Percentiles rank a stretch among this genome's conserved stretches.
These are phyloP conservation scores for Moelleriella libera DNA, from an alignment of 2,329 filamentous ascomycete genomes.

Conservation along the genomic window DNA sequence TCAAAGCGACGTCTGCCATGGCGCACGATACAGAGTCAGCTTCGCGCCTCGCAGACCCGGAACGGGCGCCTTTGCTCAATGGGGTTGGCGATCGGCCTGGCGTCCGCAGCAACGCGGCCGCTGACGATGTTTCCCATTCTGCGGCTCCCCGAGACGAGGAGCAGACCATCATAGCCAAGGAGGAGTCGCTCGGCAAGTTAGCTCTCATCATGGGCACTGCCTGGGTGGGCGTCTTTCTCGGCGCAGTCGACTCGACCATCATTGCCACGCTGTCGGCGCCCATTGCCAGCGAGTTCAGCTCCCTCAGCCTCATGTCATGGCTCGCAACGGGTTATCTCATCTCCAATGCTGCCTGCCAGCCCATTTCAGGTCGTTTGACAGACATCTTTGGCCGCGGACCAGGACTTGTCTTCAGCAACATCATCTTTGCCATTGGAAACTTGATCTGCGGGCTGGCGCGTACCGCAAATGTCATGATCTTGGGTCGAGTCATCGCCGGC, in stretches of 20 bases:
- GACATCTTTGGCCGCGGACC: constrained; percentile 76
- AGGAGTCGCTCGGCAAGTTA: constrained; percentile 33
- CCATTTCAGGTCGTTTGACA: constrained; percentile 70
- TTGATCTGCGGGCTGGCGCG: constrained; percentile 66
- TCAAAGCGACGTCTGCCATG: too few species aligned
- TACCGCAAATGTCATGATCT: constrained; percentile 53
- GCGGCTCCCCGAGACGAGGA: constrained; percentile 21
- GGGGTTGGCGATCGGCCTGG: background rate
- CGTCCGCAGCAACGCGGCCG: background rate
- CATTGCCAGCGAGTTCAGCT: constrained; percentile 72
- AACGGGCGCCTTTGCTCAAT: constrained; percentile 4
- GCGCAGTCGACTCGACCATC: constrained; percentile 61
- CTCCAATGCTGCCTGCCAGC: constrained; percentile 75
- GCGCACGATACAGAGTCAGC: too few species aligned
- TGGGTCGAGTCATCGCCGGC: constrained; percentile 67
- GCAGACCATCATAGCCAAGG: constrained; percentile 30
- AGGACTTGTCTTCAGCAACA: constrained; percentile 65
- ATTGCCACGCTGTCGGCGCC: constrained; percentile 75
- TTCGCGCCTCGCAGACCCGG: background rate
- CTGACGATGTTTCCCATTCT: constrained; percentile 5
- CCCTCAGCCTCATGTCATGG: constrained; percentile 73
- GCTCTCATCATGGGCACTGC: constrained; percentile 39
- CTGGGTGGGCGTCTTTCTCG: constrained; percentile 49
- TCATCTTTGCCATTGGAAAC: constrained; percentile 69
- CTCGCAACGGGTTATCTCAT: constrained; percentile 79